Percentiles rank a stretch among this genome's conserved stretches.
These are phyloP conservation scores for Eutypa lata DNA, from an alignment of 2,329 filamentous ascomycete genomes.

Conservation along the genomic window DNA sequence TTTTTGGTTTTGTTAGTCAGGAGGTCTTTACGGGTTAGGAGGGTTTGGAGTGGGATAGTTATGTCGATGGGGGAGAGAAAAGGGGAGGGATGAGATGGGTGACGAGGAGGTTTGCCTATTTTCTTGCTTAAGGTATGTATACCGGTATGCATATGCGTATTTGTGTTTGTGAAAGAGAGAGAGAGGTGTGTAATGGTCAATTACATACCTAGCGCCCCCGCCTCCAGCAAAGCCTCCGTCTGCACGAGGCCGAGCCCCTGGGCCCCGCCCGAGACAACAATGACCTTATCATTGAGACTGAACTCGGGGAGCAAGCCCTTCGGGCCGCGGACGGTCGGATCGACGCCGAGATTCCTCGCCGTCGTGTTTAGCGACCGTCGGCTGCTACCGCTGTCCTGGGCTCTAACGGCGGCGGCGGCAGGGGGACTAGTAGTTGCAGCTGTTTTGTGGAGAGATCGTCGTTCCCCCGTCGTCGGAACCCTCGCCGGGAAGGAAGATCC, in stretches of 20 bases:
- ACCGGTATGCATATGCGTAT: too few species aligned
- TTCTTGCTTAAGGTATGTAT: too few species aligned
- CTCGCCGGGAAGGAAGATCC: not conserved
- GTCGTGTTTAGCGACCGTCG: not conserved
- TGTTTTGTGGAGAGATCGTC: not conserved
- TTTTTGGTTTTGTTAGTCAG: too few species aligned
- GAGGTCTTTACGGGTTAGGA: not conserved
- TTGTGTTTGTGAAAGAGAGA: too few species aligned
- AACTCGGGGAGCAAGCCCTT: constrained; percentile 62
- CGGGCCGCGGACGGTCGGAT: not conserved
- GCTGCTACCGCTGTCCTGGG: not conserved
- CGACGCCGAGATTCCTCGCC: not conserved
- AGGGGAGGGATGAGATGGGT: too few species aligned
- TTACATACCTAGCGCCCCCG: constrained; percentile 62
- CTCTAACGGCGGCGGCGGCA: not conserved
- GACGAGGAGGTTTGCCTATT: too few species aligned
- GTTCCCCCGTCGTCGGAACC: not conserved
- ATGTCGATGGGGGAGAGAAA: too few species aligned
- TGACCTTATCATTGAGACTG: constrained; percentile 68
- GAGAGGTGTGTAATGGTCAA: not conserved
- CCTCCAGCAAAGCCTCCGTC: constrained; percentile 74
- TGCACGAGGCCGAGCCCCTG: constrained; percentile 76
- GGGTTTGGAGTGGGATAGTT: not conserved
- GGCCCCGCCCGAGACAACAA: constrained; percentile 74
- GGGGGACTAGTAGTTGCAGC: not conserved